Conservation (phyloP, 805 yeast species). For the Lipomyces starkeyi region DNA sequence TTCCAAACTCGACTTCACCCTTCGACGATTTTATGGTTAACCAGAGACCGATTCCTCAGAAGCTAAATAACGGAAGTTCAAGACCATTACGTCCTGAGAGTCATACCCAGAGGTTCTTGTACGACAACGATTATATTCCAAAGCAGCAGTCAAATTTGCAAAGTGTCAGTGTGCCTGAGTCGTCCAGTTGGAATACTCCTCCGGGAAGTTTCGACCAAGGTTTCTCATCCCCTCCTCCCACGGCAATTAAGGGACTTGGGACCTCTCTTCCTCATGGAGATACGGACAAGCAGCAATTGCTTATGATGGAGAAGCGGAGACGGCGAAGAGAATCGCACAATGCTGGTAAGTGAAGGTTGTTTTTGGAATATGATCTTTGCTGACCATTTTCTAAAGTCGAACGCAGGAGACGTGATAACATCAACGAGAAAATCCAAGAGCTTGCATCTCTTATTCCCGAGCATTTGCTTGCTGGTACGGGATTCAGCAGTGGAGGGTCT, state of each 20-base stretch:
- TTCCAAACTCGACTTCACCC: conserved; percentile 43
- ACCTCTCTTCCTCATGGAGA: conserved; percentile 11
- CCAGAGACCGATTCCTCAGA: conserved; percentile 15
- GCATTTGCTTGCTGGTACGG: conserved; percentile 36
- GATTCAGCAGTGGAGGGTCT: conserved; percentile 12
- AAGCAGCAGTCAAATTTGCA: conserved; percentile 33
- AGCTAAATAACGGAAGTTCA: conserved; percentile 21
- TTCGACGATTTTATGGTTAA: conserved; percentile 42
- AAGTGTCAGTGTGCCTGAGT: conserved; percentile 32
- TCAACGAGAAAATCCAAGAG: conserved; percentile 86
- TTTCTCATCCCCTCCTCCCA: conserved; percentile 30
- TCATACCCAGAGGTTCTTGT: conserved; percentile 41
- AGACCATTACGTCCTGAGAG: conserved; percentile 24
- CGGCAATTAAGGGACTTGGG: conserved; percentile 5
- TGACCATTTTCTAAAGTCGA: conserved; percentile 58
- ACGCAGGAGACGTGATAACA: conserved; percentile 86
- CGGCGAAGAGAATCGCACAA: conserved; percentile 89
- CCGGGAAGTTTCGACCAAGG: conserved; percentile 28
- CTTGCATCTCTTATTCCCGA: conserved; percentile 81
- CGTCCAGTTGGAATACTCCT: conserved; percentile 32
- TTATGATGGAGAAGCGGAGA: conserved; percentile 52
- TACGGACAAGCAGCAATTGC: conserved; percentile 31
- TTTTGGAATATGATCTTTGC: not conserved
- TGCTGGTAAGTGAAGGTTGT: conserved; percentile 51
- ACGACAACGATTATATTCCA: conserved; percentile 37